Conservation (phyloP, 441 rosid genomes). For the Adansonia madagascariensis region DNA sequence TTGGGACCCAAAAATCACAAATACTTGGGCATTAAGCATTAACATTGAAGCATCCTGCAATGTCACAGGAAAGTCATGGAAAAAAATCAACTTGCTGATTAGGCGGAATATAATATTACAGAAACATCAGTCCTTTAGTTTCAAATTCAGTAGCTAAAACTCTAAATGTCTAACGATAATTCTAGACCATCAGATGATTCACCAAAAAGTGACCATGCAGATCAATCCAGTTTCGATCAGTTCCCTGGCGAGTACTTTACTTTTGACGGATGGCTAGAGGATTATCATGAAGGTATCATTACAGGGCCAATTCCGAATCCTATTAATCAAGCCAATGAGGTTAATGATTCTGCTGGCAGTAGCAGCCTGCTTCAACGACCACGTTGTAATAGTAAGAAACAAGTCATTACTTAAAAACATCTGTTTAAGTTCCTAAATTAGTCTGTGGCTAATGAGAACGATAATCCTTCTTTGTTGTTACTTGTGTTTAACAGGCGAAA, state of each 20-base stretch:
- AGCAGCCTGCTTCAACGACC: slow-evolving; percentile 39
- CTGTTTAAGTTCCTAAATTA: background rate
- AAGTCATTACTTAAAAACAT: background rate
- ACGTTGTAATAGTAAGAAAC: slow-evolving; percentile 39
- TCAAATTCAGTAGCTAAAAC: background rate
- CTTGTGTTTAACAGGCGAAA: slow-evolving; percentile 31
- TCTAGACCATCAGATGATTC: slow-evolving; percentile 27
- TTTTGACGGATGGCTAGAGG: slow-evolving; percentile 62
- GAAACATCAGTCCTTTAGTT: background rate
- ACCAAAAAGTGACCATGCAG: slow-evolving; percentile 39
- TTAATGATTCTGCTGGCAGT: slow-evolving; percentile 37
- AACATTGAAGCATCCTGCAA: slow-evolving; percentile 50
- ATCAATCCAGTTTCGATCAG: slow-evolving; percentile 44
- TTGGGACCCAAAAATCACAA: slow-evolving; percentile 9
- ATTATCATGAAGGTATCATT: slow-evolving; percentile 41
- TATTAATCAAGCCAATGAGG: slow-evolving; percentile 38
- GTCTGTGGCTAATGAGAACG: background rate
- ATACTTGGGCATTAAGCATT: slow-evolving; percentile 22
- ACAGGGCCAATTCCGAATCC: slow-evolving; percentile 38
- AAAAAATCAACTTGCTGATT: slow-evolving; percentile 33
- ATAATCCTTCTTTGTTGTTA: background rate
- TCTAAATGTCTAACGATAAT: slow-evolving; percentile 30
- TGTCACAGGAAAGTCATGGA: slow-evolving; percentile 37
- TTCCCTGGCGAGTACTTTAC: slow-evolving; percentile 47
- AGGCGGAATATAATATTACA: background rate